Conservation (phyloP, 2,329 filamentous ascomycete genomes). For the Paramyrothecium sp. region DNA sequence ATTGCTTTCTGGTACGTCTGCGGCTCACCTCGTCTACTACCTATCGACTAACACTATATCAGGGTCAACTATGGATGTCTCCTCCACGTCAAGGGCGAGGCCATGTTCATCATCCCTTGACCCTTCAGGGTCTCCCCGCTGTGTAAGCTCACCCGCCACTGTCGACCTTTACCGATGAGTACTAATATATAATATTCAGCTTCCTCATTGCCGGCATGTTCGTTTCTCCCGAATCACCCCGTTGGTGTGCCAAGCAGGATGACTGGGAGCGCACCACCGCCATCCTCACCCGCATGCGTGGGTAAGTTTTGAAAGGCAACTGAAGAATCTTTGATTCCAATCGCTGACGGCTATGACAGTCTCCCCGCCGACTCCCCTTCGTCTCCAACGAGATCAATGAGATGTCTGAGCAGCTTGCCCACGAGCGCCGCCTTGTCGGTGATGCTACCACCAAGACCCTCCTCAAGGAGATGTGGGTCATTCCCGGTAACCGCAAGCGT, state of each 20-base stretch:
- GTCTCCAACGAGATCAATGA: conserved; percentile 58
- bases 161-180: conserved; percentile 2
- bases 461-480: conserved; percentile 62
- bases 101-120: conserved; percentile 62
- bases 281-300: conserved; percentile 52
- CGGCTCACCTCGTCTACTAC: conserved; percentile 8
- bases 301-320: conserved; percentile 17
- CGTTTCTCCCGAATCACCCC: conserved; percentile 57
- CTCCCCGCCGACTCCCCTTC: conserved; percentile 54
- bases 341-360: conserved; percentile 17
- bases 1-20: conserved; percentile 38
- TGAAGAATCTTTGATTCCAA: neutral
- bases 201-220: conserved; percentile 59
- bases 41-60: conserved; percentile 27
- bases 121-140: conserved; percentile 64
- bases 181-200: conserved; percentile 12
- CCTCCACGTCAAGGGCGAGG: conserved; percentile 43
- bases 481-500: conserved; percentile 61
- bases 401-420: conserved; percentile 60
- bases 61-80: conserved; percentile 56
- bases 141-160: conserved; percentile 28
- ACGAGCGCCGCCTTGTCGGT: conserved; percentile 57
- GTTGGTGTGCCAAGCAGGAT: conserved; percentile 67
- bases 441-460: conserved; percentile 54
- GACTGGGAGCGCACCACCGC: conserved; percentile 62